Base-by-base conservation (phyloP, 495 filamentous ascomycete species). In the Tuber umbilicatum region DNA sequence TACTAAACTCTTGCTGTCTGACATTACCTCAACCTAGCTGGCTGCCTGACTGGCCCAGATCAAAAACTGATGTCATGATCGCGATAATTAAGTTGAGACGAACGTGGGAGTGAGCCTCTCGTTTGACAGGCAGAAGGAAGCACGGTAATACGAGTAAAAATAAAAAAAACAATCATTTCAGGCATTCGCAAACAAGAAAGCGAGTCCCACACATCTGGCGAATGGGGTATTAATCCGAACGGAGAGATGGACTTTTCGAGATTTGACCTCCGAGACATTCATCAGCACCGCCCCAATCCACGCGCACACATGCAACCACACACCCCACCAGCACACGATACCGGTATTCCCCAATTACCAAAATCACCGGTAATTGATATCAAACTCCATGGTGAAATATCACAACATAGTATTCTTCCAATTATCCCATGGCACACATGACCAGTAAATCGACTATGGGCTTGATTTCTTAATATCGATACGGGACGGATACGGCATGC, bases 31-130 rank as follows among this genome's bases (percentile, higher is more conserved):
- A 16, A 64, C 55, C 50, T 60, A 2, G n/a, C 55, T 64, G 55
- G n/a, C 12, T 2, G n/a, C 9, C n/a, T 31, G 10, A 64, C 55
- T 64, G 55, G 27, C 31, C 55, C 55, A 31, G 55, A 64, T 64
- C 55, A 31, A 16, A 16, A 64, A 64, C 55, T 64, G 55, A 64
- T 64, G 55, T 64, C 55, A 64, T 64, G 55, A 64, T 64, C n/a
- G 55, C 17, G 55, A 64, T 31, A 64, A 64, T 64, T 31, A 64
- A 64, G n/a, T 64, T 64, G 55, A 31, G 55, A 64, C 55, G 55
- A 64, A 64, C 10, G 27, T 31, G n/a, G 55, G 27, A 64, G 27
- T 5, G n/a, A 14, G 31, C 55, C n/a, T 64, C n/a, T 16, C 16
- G 50, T 64, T 64, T 64, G 55, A 64, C 55, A 17, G 27, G n/a